Base-by-base conservation (phyloP, 2,329 filamentous ascomycete genomes). In the Orbilia javanica region DNA sequence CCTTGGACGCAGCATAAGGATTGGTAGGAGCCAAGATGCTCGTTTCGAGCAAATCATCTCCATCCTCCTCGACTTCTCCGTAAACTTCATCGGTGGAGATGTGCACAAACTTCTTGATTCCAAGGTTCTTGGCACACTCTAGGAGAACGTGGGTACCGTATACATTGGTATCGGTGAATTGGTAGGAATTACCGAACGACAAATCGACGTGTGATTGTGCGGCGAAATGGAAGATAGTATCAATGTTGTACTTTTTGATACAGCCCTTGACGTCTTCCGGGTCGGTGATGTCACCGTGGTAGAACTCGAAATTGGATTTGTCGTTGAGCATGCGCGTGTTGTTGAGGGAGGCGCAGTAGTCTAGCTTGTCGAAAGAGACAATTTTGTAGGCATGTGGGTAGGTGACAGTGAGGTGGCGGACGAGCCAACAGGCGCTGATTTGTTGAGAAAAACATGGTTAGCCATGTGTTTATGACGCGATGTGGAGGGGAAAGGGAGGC, bases 11-110 rank as follows among this genome's bases (percentile, higher is more conserved):
- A 8, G 92, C 90, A 81, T 94, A 94, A 13, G 93, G 93, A 82
- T 95, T 96, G 20, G 92, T 94, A 0, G 93, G 93, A 0, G 90
- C 90, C 36, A 95, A 86, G 80, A 92, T 89, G 84, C 91, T 92
- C 15, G 89, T 89, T 85, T 94, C 92, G 48, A 90, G 85, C 80
- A 93, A 84, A 82, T 93, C 92, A 76, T 91, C 90, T 2, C 90
- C 90, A 39, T 90, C 91, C 64, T 91, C 89, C 75, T 89, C 89
- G 75, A 93, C 91, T 83, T 95, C 92, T 48, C 93, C 93, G 81
- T 95, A 95, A 0, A 95, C 93, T 85, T 95, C 93, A 83, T 96
- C 93, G 0, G 93, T 95, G 8, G 91, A 93, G 79, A 95, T 89
- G 83, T 95, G 92, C 82, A 95, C 90, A 84, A 95, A 95, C 60